Evolutionary conservation across 208 protist species (phyloP).

Genomic region (Trypanosoma melophagium): DNA sequence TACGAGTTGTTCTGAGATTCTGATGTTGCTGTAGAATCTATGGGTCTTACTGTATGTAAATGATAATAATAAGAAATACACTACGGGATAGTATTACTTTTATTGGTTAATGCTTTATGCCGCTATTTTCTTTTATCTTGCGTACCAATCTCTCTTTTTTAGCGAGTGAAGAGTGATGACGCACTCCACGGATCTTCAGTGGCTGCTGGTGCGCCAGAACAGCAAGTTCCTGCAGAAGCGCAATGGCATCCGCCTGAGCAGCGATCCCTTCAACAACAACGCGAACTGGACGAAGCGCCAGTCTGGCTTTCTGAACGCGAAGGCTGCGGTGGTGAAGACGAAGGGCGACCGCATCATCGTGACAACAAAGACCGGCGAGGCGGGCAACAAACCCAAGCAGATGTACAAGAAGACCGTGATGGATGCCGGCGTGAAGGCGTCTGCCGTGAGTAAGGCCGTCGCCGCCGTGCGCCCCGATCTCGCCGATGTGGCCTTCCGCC

Average conservation of each 20-base stretch:
- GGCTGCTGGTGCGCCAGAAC: slow-evolving; percentile 79
- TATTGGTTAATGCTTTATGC: background rate
- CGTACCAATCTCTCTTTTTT: background rate
- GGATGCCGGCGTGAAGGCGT: slow-evolving; percentile 73
- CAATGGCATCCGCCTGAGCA: slow-evolving; percentile 75
- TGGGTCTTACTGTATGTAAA: too few relatives aligned
- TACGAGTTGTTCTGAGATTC: too few relatives aligned
- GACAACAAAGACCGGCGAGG: slow-evolving; percentile 69
- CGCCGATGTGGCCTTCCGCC: slow-evolving; percentile 74
- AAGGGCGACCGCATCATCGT: slow-evolving; percentile 66
- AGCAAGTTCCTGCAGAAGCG: slow-evolving; percentile 88
- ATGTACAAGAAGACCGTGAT: slow-evolving; percentile 69
- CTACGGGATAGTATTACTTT: too few relatives aligned
- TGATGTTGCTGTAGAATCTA: too few relatives aligned
- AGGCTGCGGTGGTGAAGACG: slow-evolving; percentile 71
- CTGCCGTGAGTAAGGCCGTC: slow-evolving; percentile 64
- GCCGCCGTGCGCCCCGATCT: slow-evolving; percentile 81
- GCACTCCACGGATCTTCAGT: slow-evolving; percentile 88
- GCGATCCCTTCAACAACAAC: slow-evolving; percentile 88
- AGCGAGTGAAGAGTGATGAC: slow-evolving; percentile 43
- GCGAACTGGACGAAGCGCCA: slow-evolving; percentile 88
- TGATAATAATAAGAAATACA: too few relatives aligned
- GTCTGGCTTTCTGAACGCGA: slow-evolving; percentile 73
- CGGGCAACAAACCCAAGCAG: slow-evolving; percentile 79
- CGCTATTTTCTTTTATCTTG: background rate